Base-by-base conservation (phyloP, 192 early-diverging fungal species). In the Gigaspora rosea region DNA sequence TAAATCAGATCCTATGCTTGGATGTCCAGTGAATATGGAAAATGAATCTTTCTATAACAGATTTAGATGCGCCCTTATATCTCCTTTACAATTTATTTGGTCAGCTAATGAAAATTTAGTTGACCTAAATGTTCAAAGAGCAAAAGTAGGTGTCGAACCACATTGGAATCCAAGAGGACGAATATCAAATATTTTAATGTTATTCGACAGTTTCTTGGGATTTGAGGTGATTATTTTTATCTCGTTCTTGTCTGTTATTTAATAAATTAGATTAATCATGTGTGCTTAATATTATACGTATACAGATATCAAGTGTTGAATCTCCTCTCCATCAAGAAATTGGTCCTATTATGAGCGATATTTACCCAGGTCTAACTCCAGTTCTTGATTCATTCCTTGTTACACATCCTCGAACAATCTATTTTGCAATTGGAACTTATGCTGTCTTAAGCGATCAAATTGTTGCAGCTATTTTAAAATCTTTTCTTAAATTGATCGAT, bases 321-420 rank as follows among this genome's bases (percentile, higher is more conserved):
- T 27, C 27, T 27, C 27, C 27, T 27, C 27, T 27, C n/a, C 18
- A 20, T 49, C 10, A 72, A 52, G 71, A 72, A 58, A 61, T 85
- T 68, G 83, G 83, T 0, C 83, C 83, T 2, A 77, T 85, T 18
- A 75, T 85, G 56, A 63, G 70, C 47, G 54, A 76, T 66, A 18
- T 27, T 1, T 79, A 83, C 22, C 51, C 13, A 49, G 16, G 32
- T 12, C 20, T 79, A 7, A 64, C 73, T 22, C 2, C 22, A 9
- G 5, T 13, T 1, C 13, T 69, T 5, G 10, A 50, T 8, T 10
- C 54, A 27, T 85, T 78, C 52, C 50, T 85, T 6, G 18, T 36
- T 6, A 18, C 0, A 2, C 82, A 85, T 35, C 15, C 41, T 27
- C 48, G 50, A 11, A 69, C 80, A 1, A 51, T 64, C 4, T 83